Evolutionary conservation across 2,329 filamentous ascomycete species (phyloP), one percentile per base, ranked within the genome.

Genomic region (Apiospora malaysiana): DNA sequence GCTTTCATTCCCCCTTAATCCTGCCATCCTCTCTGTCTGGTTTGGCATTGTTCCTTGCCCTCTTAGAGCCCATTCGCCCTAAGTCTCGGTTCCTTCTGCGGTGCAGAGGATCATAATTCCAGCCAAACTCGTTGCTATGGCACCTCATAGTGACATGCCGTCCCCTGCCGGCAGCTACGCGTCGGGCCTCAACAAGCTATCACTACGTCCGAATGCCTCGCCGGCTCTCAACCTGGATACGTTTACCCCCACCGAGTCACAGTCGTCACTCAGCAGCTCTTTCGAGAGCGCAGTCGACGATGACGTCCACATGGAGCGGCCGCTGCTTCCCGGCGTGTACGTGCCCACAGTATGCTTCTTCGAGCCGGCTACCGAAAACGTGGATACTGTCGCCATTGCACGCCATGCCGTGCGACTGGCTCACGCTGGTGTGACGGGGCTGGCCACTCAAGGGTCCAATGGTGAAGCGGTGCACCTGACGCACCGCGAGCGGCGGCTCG

Each of bases 401-500:
- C 86, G 84, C 68, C 85, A 88, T 78, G 90, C 92, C 47, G 87
- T 93, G 69, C 89, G 90, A 76, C 89, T 95, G n/a, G 93, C 92
- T 66, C 86, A 90, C 76, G 89, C 91, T 40, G 93, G 93, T 73
- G 89, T 95, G 56, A 88, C 91, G 21, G 92, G 93, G 25, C 86
- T 95, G 66, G 91, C 92, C 67, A 93, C 91, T 14, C 93, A 94
- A 79, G 93, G 93, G 66, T 94, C 91, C 78, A 95, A 95, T 78
- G 93, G 93, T 76, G 93, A 96, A 83, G 93, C 93, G 9, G 92
- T 94, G 16, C 93, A 94, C 78, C 86, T 95, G 45, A 90, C 90
- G 59, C 91, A 91, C 76, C 84, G 87, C 32, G 93, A 95, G 82
- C 89, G 93, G 71, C 87, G 88, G 66, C 83, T 89, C 68, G 89